Evolutionary conservation across 345 rosid genomes (phyloP).

Genomic region (Lepidium sativum): DNA sequence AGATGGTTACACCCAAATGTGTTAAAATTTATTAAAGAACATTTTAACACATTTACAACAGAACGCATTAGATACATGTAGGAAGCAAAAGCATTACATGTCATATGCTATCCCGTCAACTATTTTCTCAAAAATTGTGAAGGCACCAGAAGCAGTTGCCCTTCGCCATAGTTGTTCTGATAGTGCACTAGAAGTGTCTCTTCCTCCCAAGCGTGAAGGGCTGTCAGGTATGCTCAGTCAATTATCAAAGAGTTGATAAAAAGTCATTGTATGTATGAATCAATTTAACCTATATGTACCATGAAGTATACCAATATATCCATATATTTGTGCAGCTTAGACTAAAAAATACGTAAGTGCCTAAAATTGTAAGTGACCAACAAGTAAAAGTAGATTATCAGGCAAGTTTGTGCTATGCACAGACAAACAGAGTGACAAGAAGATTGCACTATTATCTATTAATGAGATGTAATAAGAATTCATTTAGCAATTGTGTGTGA

Average conservation of each 20-base stretch:
- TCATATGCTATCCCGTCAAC: conserved; percentile 93
- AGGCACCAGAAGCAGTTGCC: conserved; percentile 75
- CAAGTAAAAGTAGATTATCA: conserved; percentile 61
- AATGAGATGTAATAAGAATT: background rate
- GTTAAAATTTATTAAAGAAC: background rate
- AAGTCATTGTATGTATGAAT: conserved; percentile 48
- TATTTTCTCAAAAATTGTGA: conserved; percentile 64
- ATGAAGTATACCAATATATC: conserved; percentile 1
- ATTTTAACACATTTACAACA: background rate
- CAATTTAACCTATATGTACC: conserved; percentile 15
- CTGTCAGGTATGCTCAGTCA: conserved; percentile 25
- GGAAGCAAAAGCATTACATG: conserved; percentile 41
- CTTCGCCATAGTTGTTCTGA: conserved; percentile 89
- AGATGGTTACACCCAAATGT: conserved; percentile 57
- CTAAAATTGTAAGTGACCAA: conserved; percentile 35
- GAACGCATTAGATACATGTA: background rate
- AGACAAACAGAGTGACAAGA: conserved; percentile 11
- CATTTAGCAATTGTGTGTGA: conserved; percentile 14
- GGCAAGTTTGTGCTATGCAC: conserved; percentile 57
- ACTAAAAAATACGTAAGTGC: conserved; percentile 6
- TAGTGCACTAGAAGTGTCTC: conserved; percentile 33
- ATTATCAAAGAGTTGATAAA: conserved; percentile 1
- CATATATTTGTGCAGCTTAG: conserved; percentile 5
- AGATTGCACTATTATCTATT: background rate
- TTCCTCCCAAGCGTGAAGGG: conserved; percentile 47